phyloP scores from a whole-genome alignment of 2,329 filamentous ascomycete genomes.

The Proliferodiscus dingleyae region DNA sequence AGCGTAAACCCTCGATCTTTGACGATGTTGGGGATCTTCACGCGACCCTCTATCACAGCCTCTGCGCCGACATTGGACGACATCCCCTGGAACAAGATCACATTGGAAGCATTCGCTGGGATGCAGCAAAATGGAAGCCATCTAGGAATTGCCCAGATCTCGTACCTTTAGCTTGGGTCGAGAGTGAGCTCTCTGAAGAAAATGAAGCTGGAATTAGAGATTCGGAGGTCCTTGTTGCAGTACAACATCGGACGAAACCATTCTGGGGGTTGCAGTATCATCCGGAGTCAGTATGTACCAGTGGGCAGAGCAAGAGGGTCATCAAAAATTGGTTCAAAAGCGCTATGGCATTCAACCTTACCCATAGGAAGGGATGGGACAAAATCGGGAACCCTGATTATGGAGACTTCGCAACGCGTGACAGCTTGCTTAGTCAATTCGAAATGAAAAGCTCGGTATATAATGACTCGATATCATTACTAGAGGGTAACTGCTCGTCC shows the following conservation, averaged over 20 bases:
- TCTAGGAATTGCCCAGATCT: slow-evolving; percentile 21
- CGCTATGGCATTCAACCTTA: slow-evolving; percentile 42
- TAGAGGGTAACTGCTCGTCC: no score
- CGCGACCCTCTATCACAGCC: slow-evolving; percentile 39
- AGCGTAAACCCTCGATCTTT: slow-evolving; percentile 21
- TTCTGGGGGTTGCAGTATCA: slow-evolving; percentile 69
- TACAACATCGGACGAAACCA: slow-evolving; percentile 52
- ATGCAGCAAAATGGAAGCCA: slow-evolving; percentile 23
- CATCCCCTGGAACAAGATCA: slow-evolving; percentile 13
- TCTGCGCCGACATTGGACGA: slow-evolving; percentile 33
- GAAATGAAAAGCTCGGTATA: no score
- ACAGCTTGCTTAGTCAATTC: slow-evolving; percentile 25
- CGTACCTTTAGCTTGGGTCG: slow-evolving; percentile 32
- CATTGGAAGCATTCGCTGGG: no score
- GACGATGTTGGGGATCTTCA: slow-evolving; percentile 26
- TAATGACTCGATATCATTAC: no score
- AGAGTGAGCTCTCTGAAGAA: slow-evolving; percentile 19
- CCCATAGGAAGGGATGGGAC: slow-evolving; percentile 5
- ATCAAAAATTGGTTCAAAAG: slow-evolving; percentile 59
- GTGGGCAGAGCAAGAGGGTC: slow-evolving; percentile 46
- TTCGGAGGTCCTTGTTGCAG: slow-evolving; percentile 52
- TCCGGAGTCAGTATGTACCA: slow-evolving; percentile 66
- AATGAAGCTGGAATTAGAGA: slow-evolving; percentile 28
- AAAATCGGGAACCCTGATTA: slow-evolving; percentile 9
- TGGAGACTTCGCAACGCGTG: slow-evolving; percentile 21